These are phyloP conservation scores for Penicillium freii DNA, from an alignment of 2,329 filamentous ascomycete species.

Conservation along the genomic window DNA sequence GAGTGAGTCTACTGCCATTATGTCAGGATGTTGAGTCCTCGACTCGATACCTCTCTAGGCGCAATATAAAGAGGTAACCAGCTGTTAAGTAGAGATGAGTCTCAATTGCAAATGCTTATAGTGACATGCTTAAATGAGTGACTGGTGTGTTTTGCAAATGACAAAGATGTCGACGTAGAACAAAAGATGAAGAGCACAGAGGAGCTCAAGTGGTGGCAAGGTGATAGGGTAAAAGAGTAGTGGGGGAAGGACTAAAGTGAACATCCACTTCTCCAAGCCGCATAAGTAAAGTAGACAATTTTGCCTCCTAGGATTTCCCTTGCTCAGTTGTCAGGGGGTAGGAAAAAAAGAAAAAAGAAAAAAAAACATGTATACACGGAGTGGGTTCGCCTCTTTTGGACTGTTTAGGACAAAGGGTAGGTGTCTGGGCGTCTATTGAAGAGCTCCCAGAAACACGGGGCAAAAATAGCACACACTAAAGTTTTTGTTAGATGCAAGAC, in stretches of 20 bases:
- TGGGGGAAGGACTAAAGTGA: slow-evolving; percentile 3
- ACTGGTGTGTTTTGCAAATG: background rate
- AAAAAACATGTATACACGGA: background rate
- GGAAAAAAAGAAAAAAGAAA: background rate
- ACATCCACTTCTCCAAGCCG: slow-evolving; percentile 9
- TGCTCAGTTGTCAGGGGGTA: slow-evolving; percentile 1
- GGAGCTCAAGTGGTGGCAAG: slow-evolving; percentile 2
- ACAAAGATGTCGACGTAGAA: background rate
- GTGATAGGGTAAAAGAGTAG: slow-evolving; percentile 5
- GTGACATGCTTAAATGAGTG: slow-evolving; percentile 6
- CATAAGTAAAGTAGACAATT: slow-evolving; percentile 3
- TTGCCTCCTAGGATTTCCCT: slow-evolving; percentile 8
- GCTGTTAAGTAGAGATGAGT: background rate
- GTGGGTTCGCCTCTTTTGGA: slow-evolving; percentile 17
- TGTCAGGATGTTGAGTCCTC: slow-evolving; percentile 11
- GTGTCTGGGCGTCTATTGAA: slow-evolving; percentile 2
- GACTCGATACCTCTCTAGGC: background rate
- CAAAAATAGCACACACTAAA: slow-evolving; percentile 19
- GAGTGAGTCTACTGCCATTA: slow-evolving; percentile 28
- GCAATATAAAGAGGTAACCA: background rate
- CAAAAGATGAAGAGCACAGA: background rate
- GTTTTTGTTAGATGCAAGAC: slow-evolving; percentile 10
- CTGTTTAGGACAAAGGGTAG: slow-evolving; percentile 6
- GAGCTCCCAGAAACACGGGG: slow-evolving; percentile 4
- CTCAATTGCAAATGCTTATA: background rate